Base-by-base conservation (phyloP, 2,329 filamentous ascomycete genomes). In the Emydomyces testavorans region DNA sequence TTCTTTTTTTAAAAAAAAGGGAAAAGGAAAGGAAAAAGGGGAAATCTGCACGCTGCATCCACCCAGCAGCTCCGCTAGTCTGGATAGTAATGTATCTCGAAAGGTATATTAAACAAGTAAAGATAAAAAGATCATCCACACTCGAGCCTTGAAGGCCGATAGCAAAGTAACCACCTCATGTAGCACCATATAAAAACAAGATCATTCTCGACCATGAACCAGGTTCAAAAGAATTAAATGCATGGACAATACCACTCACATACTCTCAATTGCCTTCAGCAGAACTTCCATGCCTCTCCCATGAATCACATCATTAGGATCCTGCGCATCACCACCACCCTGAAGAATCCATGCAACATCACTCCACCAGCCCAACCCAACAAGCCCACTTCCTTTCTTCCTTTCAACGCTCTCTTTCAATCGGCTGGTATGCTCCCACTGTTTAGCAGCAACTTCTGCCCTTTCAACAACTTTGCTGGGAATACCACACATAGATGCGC, bases 401-500 rank as follows among this genome's bases (percentile, higher is more conserved):
- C 80, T 80, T 57, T 94, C 87, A 51, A 95, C 71, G 50, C 84
- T 89, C 65, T 94, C 88, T 65, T 88, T 92, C 53, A 96, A 73
- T 16, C 87, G 75, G 56, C 85, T 90, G 0, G 92, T 96, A 65
- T 95, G 88, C 69, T 98, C 92, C 88, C 92, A 96, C 59, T 88
- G 85, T 56, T 75, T 80, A 1, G 92, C 92, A 4, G 92, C 92
- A 18, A 82, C 78, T 65, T 98, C 92, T 0, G 92, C 92, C 18
- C 83, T 72, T 60, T 89, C 81, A 52, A 98, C 87, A 13, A 98
- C 80, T 48, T 81, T 81, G 37, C 73, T 72, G 0, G 87, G 79
- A 54, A 98, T 96, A 1, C 92, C 92, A 58, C 92, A 98, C 92
- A 98, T 98, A 51, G 87, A 83, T 1, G 92, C 92, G 62, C 92